Conservation (phyloP, 2,329 filamentous ascomycete genomes). For the Alternaria arbusti region DNA sequence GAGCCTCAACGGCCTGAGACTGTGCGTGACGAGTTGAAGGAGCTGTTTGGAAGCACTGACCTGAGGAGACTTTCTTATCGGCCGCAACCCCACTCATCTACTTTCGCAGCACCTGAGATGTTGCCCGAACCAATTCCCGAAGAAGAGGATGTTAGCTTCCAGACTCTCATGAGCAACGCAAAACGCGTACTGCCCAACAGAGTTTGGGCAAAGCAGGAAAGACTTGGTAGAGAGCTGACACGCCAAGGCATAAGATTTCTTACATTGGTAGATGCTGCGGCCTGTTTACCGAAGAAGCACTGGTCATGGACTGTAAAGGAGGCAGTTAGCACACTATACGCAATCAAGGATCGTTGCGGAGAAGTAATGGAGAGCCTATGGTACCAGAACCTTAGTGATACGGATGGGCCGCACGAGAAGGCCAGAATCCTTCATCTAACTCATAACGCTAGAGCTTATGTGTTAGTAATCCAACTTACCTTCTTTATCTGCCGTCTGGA, state of each 20-base stretch:
- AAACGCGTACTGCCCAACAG: neutral
- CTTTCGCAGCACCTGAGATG: neutral
- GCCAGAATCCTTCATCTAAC: neutral
- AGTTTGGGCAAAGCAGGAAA: neutral
- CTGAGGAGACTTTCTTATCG: neutral
- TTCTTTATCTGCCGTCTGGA: neutral
- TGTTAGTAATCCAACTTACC: neutral
- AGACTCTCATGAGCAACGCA: neutral
- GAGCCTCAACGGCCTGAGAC: neutral
- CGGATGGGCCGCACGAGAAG: neutral
- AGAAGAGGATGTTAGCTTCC: neutral
- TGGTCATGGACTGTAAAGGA: neutral
- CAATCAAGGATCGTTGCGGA: neutral
- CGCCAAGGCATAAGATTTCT: neutral
- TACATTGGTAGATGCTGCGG: neutral
- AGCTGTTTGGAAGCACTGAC: neutral
- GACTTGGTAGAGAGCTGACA: neutral
- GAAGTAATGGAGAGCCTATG: neutral
- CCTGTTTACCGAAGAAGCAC: neutral
- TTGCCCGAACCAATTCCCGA: neutral
- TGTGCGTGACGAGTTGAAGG: neutral
- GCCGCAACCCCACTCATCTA: neutral
- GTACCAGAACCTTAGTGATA: neutral
- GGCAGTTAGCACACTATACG: neutral
- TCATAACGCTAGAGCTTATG: neutral